Evolutionary conservation across 768 basidiomycete species (phyloP).

Genomic region (Flagelloscypha sp.): DNA sequence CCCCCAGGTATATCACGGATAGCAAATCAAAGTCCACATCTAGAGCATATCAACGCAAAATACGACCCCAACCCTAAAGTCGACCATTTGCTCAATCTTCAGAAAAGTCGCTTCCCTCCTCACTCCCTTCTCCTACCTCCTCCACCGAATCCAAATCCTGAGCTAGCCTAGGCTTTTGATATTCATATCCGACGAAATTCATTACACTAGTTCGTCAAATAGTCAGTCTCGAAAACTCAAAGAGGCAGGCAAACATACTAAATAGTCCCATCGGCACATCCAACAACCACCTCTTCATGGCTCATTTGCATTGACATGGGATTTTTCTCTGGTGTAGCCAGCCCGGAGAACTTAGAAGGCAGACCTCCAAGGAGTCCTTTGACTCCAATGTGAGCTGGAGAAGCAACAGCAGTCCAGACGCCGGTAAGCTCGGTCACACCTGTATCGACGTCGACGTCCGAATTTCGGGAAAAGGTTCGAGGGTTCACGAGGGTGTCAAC

Average conservation of each 20-base stretch:
- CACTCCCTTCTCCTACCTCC: too few species aligned
- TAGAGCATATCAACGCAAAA: too few species aligned
- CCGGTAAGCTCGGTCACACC: slow-evolving; percentile 63
- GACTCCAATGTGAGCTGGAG: slow-evolving; percentile 26
- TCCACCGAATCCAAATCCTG: too few species aligned
- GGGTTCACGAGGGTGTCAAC: neutral
- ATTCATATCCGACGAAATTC: slow-evolving; percentile 54
- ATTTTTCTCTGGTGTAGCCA: slow-evolving; percentile 86
- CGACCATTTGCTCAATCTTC: too few species aligned
- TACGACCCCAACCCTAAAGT: too few species aligned
- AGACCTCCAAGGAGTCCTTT: slow-evolving; percentile 56
- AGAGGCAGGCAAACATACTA: slow-evolving; percentile 62
- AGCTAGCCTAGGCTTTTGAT: slow-evolving; percentile 43
- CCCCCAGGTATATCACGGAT: too few species aligned
- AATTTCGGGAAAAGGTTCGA: slow-evolving; percentile 6
- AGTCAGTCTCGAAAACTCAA: neutral
- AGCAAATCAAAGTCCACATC: too few species aligned
- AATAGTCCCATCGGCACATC: slow-evolving; percentile 86
- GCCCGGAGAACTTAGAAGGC: slow-evolving; percentile 63
- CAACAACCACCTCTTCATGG: slow-evolving; percentile 86
- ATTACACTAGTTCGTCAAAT: slow-evolving; percentile 36
- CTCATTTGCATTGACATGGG: slow-evolving; percentile 92
- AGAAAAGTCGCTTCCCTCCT: too few species aligned
- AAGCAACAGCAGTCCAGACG: slow-evolving; percentile 66
- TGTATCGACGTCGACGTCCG: slow-evolving; percentile 53